A percentile compares a stretch with the other conserved stretches of the same genome.
These are phyloP conservation scores for Seminavis robusta DNA, from an alignment of 108 stramenopile genomes.

Conservation along the genomic window DNA sequence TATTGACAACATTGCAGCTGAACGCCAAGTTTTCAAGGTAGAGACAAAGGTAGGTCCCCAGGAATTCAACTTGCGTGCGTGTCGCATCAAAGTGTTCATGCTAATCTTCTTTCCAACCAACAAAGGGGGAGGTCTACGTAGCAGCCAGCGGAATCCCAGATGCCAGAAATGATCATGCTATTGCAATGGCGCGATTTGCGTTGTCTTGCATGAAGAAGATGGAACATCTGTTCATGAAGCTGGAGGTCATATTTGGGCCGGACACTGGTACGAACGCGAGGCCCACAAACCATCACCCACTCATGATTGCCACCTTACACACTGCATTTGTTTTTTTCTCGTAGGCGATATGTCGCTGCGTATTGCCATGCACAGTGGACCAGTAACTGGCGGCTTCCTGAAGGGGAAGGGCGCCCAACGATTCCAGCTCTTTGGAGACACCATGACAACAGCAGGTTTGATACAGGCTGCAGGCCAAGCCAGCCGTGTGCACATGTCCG, in stretches of 20 bases:
- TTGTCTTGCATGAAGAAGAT: slow-evolving; percentile 1
- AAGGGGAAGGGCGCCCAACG: slow-evolving; percentile 1
- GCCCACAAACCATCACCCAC: no score
- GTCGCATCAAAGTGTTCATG: no score
- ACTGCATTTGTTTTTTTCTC: no score
- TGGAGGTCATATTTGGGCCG: slow-evolving; percentile 6
- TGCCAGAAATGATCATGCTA: no score
- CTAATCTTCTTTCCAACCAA: no score
- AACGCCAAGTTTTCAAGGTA: slow-evolving; percentile 15
- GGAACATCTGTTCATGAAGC: slow-evolving; percentile 1
- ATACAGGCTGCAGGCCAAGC: not conserved
- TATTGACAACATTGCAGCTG: slow-evolving; percentile 6
- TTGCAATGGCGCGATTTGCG: no score
- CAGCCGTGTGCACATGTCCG: slow-evolving; percentile 10
- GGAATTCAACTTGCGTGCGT: no score
- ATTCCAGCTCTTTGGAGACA: slow-evolving; percentile 19
- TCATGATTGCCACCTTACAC: no score
- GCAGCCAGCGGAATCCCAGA: no score
- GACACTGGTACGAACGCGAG: no score
- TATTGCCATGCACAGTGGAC: slow-evolving; percentile 21
- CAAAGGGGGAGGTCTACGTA: no score
- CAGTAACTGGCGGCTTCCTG: slow-evolving; percentile 15
- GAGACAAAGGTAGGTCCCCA: no score
- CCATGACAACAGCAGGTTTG: slow-evolving; percentile 13
- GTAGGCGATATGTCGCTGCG: not conserved